Percentiles rank a stretch among this genome's conserved stretches.
These are phyloP conservation scores for Candida sojae DNA, from an alignment of 1,139 yeast genomes.

Conservation along the genomic window DNA sequence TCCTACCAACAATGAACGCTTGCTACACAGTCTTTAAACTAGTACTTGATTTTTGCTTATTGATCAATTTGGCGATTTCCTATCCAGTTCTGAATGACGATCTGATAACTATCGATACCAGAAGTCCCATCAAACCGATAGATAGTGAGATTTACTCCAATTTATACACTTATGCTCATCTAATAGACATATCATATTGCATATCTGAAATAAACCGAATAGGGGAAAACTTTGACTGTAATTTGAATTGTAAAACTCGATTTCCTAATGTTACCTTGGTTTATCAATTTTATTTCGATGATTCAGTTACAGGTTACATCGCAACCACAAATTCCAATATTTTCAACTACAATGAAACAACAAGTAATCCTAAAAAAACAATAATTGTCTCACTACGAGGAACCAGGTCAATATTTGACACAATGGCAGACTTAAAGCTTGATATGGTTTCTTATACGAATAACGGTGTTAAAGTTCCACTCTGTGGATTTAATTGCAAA, in stretches of 20 bases:
- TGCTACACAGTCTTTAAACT: too few relatives aligned
- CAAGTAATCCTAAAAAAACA: conserved; percentile 23
- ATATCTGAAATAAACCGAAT: conserved; percentile 37
- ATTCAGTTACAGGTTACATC: conserved; percentile 40
- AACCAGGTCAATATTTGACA: conserved; percentile 48
- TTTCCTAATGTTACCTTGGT: conserved; percentile 46
- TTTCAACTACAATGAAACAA: conserved; percentile 21
- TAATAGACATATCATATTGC: conserved; percentile 53
- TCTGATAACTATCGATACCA: background rate
- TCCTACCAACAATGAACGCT: too few relatives aligned
- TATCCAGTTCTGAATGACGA: background rate
- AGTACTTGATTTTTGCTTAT: background rate
- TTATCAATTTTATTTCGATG: conserved; percentile 49
- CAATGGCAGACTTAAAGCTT: conserved; percentile 45
- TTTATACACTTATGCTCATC: conserved; percentile 45
- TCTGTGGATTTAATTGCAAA: conserved; percentile 40
- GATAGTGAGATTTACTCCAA: conserved; percentile 27
- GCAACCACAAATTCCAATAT: conserved; percentile 35
- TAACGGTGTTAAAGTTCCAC: conserved; percentile 22
- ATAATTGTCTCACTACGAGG: conserved; percentile 48
- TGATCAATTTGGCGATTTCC: background rate
- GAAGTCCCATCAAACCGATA: conserved; percentile 2
- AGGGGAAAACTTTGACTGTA: conserved; percentile 47
- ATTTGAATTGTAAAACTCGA: conserved; percentile 35
- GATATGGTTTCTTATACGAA: conserved; percentile 38